A percentile compares a stretch with the other conserved stretches of the same genome.
Conservation (phyloP, 78 protist genomes). For the Dictyostelium firmibasis region DNA sequence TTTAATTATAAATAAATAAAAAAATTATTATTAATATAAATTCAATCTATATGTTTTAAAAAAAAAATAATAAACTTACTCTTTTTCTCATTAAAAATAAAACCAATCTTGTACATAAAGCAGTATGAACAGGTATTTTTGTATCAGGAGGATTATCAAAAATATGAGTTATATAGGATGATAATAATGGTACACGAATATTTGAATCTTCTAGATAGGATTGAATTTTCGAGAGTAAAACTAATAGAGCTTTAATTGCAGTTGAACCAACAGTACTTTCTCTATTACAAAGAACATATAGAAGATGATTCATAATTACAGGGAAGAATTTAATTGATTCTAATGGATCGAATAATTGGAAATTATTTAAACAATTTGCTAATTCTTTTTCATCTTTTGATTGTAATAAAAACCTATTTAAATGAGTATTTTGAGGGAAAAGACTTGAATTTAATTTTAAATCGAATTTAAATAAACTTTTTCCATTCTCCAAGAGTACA, state of each 20-base stretch:
- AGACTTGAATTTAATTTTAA: background rate
- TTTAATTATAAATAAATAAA: too few relatives aligned
- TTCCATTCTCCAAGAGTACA: constrained; percentile 30
- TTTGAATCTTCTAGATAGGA: constrained; percentile 18
- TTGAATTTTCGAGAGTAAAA: constrained; percentile 50
- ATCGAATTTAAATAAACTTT: constrained; percentile 47
- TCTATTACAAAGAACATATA: constrained; percentile 40
- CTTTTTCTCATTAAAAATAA: constrained; percentile 53
- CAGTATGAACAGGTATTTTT: constrained; percentile 46
- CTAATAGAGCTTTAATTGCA: constrained; percentile 57
- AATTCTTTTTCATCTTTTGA: constrained; percentile 5
- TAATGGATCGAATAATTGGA: constrained; percentile 28
- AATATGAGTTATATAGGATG: constrained; percentile 16
- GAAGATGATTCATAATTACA: constrained; percentile 32
- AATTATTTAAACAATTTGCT: constrained; percentile 1
- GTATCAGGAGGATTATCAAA: constrained; percentile 42
- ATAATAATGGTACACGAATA: constrained; percentile 52
- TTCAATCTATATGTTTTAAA: too few relatives aligned
- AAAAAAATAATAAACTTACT: background rate
- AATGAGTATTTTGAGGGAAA: constrained; percentile 31
- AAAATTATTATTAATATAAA: too few relatives aligned
- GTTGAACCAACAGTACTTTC: constrained; percentile 45
- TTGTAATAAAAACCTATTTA: constrained; percentile 34
- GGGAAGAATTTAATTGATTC: constrained; percentile 64
- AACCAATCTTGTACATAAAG: constrained; percentile 53